These are phyloP conservation scores for Linnemannia elongata DNA, from an alignment of 192 early-diverging fungal species.

Conservation along the genomic window DNA sequence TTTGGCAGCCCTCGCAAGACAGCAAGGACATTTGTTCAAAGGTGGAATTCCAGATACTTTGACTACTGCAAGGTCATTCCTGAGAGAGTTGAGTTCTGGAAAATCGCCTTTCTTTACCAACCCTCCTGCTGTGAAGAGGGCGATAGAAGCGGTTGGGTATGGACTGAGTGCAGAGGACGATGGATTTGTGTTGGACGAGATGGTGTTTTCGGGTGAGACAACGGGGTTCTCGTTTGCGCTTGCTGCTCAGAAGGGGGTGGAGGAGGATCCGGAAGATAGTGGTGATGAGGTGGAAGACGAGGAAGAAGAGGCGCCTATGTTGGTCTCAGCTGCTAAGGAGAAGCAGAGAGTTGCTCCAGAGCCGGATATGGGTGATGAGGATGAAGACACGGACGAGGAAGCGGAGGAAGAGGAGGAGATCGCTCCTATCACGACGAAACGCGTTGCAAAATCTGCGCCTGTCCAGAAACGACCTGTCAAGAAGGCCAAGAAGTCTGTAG, in stretches of 20 bases:
- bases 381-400: neutral
- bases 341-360: neutral
- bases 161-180: neutral
- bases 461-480: conserved; percentile 5
- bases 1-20: neutral
- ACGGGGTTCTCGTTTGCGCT: neutral
- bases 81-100: conserved; percentile 11
- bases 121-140: neutral
- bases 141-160: neutral
- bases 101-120: conserved; percentile 8
- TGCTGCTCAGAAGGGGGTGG: conserved; percentile 1
- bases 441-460: neutral
- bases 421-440: neutral
- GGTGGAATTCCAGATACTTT: conserved; percentile 6
- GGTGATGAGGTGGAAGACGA: neutral
- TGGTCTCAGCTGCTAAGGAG: neutral
- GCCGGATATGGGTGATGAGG: neutral
- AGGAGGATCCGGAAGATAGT: conserved; percentile 9
- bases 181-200: neutral
- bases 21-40: conserved; percentile 2
- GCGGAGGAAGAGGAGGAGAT: neutral
- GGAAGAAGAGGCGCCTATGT: neutral
- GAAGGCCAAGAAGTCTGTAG: conserved; percentile 3
- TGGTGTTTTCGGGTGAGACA: neutral
- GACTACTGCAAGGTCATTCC: neutral